Evolutionary conservation across 805 yeast species (phyloP).

Genomic region (Yarrowia sp.): DNA sequence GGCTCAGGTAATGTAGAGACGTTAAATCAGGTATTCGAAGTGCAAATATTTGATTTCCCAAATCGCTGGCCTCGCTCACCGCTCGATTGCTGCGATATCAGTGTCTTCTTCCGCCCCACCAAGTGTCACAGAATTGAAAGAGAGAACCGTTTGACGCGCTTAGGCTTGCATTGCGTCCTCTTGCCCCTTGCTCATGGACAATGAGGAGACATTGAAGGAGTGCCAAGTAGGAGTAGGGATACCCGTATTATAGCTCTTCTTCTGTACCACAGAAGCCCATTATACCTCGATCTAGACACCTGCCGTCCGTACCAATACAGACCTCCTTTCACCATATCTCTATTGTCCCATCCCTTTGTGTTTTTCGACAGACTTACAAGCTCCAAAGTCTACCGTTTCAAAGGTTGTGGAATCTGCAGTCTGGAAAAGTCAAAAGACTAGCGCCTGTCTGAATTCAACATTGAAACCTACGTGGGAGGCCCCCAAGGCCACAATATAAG

Average conservation of each 20-base stretch:
- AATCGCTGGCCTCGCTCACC: no score
- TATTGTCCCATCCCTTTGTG: not conserved
- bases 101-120: not conserved
- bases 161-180: constrained; percentile 28
- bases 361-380: not conserved
- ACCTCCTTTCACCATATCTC: no score
- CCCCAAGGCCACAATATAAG: constrained; percentile 2
- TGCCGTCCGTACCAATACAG: no score
- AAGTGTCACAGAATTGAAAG: not conserved
- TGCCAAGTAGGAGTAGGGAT: no score
- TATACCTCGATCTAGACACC: no score
- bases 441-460: constrained; percentile 24
- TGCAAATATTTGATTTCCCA: no score
- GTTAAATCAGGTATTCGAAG: no score
- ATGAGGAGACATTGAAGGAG: no score
- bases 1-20: no score
- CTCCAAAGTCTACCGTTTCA: not conserved
- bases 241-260: no score
- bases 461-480: constrained; percentile 31
- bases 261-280: no score
- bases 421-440: not conserved
- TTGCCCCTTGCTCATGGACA: not conserved
- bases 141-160: constrained; percentile 28
- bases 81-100: no score
- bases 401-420: constrained; percentile 12